These are phyloP conservation scores for Malus orientalis DNA, from an alignment of 306 rosid genomes.

Conservation along the genomic window DNA sequence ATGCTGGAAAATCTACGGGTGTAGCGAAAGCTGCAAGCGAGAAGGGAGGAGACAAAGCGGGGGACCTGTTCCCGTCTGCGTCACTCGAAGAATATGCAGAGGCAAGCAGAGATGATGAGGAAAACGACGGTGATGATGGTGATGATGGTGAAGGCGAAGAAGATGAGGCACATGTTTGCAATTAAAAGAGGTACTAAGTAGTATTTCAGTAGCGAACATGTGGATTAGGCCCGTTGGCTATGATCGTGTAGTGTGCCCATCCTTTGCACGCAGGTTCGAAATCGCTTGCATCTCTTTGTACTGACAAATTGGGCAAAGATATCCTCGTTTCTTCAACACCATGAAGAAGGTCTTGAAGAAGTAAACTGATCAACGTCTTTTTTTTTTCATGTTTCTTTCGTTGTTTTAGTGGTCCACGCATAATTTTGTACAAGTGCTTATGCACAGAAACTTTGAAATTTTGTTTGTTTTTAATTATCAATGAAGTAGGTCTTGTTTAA, in stretches of 20 bases:
- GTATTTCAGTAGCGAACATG: neutral
- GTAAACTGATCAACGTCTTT: neutral
- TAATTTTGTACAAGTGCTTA: neutral
- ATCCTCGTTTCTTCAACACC: neutral
- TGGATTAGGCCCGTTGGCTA: neutral
- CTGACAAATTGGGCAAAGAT: neutral
- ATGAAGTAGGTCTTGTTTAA: conserved; percentile 4
- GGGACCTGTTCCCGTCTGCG: conserved; percentile 50
- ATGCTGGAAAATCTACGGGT: conserved; percentile 46
- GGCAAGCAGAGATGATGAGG: conserved; percentile 13
- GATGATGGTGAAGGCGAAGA: neutral
- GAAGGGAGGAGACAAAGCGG: conserved; percentile 46
- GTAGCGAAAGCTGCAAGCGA: conserved; percentile 18
- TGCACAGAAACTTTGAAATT: neutral
- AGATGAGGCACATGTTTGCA: neutral
- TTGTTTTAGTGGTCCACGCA: neutral
- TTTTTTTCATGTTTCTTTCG: neutral
- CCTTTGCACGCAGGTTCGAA: neutral
- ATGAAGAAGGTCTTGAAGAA: neutral
- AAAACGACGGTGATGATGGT: neutral
- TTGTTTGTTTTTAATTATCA: neutral
- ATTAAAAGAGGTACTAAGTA: neutral
- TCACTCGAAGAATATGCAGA: conserved; percentile 57
- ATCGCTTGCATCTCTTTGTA: neutral
- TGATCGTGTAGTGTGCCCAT: neutral